Evolutionary conservation across 1,284 basidiomycete genomes (phyloP).

Genomic region (Cystobasidium sp.): DNA sequence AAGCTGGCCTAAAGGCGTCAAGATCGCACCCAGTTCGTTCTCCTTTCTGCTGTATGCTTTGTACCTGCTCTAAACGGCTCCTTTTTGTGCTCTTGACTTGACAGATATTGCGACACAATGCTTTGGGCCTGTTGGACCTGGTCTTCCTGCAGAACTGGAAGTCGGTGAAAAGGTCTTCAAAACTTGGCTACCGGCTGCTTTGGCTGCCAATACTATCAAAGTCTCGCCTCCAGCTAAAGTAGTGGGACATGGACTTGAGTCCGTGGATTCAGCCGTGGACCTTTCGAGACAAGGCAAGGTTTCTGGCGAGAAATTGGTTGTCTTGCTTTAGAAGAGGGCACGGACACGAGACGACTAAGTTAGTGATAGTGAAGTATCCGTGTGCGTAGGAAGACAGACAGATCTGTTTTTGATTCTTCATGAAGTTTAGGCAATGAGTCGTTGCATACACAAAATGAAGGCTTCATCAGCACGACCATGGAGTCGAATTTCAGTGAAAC

Average conservation of each 20-base stretch:
- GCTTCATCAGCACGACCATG: no score
- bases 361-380: no score
- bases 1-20: constrained; percentile 10
- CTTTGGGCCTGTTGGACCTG: background rate
- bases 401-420: no score
- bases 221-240: constrained; percentile 43
- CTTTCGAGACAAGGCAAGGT: constrained; percentile 43
- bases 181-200: constrained; percentile 36
- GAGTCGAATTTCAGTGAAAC: no score
- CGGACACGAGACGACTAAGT: no score
- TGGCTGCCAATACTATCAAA: constrained; percentile 43
- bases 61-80: no score
- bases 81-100: background rate
- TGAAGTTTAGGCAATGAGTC: no score
- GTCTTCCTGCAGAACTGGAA: background rate
- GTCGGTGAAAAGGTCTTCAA: constrained; percentile 9
- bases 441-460: no score
- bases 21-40: constrained; percentile 8
- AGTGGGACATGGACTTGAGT: constrained; percentile 44
- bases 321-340: constrained; percentile 4
- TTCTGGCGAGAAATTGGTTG: constrained; percentile 47
- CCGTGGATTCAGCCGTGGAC: constrained; percentile 43
- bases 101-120: constrained; percentile 11
- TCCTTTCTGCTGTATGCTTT: background rate
- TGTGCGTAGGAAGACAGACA: no score